phyloP scores from a whole-genome alignment of 2,329 filamentous ascomycete species.

The Fusarium palustre region DNA sequence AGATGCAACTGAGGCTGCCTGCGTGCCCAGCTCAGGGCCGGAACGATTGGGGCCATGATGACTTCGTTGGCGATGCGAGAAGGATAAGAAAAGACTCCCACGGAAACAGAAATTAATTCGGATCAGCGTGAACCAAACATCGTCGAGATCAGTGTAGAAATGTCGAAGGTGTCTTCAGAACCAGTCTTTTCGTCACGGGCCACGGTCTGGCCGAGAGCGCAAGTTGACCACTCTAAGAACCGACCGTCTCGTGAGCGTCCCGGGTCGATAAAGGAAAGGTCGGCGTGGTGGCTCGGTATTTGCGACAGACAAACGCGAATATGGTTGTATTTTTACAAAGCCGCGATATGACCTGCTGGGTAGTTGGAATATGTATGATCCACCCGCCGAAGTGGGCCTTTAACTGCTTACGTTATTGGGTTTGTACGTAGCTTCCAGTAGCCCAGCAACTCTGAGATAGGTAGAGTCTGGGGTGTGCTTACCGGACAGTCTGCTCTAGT shows the following conservation, averaged over 20 bases:
- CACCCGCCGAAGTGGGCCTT: background rate
- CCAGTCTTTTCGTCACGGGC: background rate
- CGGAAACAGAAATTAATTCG: conserved; percentile 1
- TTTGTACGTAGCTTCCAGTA: conserved; percentile 6
- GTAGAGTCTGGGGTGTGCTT: conserved; percentile 5
- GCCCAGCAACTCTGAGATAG: conserved; percentile 23
- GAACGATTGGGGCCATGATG: conserved; percentile 43
- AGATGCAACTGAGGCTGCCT: conserved; percentile 62
- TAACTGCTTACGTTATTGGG: conserved; percentile 27
- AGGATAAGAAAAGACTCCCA: conserved; percentile 19
- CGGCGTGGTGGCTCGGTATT: background rate
- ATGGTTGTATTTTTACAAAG: conserved; percentile 40
- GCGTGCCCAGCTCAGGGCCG: conserved; percentile 52
- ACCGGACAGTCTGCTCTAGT: conserved; percentile 12
- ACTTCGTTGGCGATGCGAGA: background rate
- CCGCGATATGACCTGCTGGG: conserved; percentile 17
- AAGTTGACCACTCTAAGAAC: background rate
- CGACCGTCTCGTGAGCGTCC: background rate
- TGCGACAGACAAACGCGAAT: conserved; percentile 30
- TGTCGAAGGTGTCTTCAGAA: conserved; percentile 5
- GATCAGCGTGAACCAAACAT: conserved; percentile 43
- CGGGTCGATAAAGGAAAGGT: background rate
- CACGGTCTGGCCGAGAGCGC: conserved; percentile 10
- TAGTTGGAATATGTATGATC: conserved; percentile 7
- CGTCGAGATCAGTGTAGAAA: conserved; percentile 31